Conservation (phyloP, 305 asterid genomes). For the Solanum hybrid region DNA sequence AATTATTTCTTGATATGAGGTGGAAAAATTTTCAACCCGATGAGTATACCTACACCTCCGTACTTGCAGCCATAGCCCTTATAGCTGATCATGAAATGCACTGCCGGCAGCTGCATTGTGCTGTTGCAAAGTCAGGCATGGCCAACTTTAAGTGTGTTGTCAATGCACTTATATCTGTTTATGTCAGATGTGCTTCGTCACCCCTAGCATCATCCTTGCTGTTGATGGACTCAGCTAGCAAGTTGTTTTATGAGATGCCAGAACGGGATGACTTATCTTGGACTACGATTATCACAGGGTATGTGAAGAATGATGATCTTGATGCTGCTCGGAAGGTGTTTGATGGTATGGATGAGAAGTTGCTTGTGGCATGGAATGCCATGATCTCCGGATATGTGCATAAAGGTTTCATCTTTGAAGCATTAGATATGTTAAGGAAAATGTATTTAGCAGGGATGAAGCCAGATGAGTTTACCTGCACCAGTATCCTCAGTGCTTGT, state of each 20-base stretch:
- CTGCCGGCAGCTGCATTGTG: conserved; percentile 68
- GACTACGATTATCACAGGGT: conserved; percentile 86
- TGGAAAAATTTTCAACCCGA: conserved; percentile 41
- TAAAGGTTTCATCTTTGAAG: conserved; percentile 49
- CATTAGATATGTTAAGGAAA: conserved; percentile 53
- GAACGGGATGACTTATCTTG: conserved; percentile 66
- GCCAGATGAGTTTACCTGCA: conserved; percentile 67
- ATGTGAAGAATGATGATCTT: conserved; percentile 62
- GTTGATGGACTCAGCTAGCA: conserved; percentile 55
- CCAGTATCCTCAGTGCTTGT: conserved; percentile 66
- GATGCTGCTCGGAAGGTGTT: conserved; percentile 60
- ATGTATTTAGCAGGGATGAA: conserved; percentile 53
- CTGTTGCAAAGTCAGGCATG: conserved; percentile 57
- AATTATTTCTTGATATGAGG: conserved; percentile 55
- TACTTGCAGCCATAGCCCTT: conserved; percentile 51
- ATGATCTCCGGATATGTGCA: conserved; percentile 86
- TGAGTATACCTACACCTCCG: conserved; percentile 58
- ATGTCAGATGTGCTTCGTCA: conserved; percentile 68
- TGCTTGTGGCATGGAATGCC: conserved; percentile 86
- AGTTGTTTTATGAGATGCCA: conserved; percentile 61
- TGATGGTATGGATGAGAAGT: conserved; percentile 60
- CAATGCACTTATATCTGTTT: conserved; percentile 67
- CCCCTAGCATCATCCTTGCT: conserved; percentile 32
- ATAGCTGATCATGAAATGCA: conserved; percentile 57
- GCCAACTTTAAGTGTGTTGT: conserved; percentile 47